Base-by-base conservation (phyloP, 2,329 filamentous ascomycete species). In the Aspergillus calidoustus region DNA sequence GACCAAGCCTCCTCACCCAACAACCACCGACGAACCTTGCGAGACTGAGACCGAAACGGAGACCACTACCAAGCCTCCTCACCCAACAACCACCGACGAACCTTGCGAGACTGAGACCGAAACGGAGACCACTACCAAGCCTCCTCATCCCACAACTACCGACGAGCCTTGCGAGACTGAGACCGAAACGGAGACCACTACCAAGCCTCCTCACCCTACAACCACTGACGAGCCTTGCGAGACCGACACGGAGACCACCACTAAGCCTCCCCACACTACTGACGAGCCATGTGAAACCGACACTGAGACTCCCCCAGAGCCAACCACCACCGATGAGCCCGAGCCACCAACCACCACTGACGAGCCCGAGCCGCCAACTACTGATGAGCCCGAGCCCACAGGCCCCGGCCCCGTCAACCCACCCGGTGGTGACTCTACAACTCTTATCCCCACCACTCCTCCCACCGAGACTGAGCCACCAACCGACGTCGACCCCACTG, bases 51-150 rank as follows among this genome's bases (percentile, higher is more conserved):
- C 49, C n/a, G 17, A 52, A 8, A 34, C 47, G 7, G 25, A 25
- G 25, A 28, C 47, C 23, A 52, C 47, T 13, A 48, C 46, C 25
- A 28, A 38, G 34, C 13, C 34, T 38, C 34, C 34, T 15, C 34
- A 41, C 3, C 34, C 34, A 1, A 44, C 51, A 0, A 44, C 51
- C 1, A 54, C 25, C 3, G 50, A 41, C 4, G 30, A 34, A 4
- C 52, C 52, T n/a, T 54, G 52, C 11, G 54, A 57, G 46, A 57
- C 54, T 3, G 54, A 50, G 34, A 54, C 49, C n/a, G 17, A 52
- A 8, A 34, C 30, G 7, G 17, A n/a, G 19, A 19, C 53, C 22
- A 55, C 44, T 11, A 48, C 41, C n/a, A 48, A 19, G 11, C 15
- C 34, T 11, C n/a, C 51, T 7, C 13, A 38, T 4, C 11, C 38